Evolutionary conservation across 495 filamentous ascomycete genomes (phyloP).

Genomic region (Lasiosphaeris hirsuta): DNA sequence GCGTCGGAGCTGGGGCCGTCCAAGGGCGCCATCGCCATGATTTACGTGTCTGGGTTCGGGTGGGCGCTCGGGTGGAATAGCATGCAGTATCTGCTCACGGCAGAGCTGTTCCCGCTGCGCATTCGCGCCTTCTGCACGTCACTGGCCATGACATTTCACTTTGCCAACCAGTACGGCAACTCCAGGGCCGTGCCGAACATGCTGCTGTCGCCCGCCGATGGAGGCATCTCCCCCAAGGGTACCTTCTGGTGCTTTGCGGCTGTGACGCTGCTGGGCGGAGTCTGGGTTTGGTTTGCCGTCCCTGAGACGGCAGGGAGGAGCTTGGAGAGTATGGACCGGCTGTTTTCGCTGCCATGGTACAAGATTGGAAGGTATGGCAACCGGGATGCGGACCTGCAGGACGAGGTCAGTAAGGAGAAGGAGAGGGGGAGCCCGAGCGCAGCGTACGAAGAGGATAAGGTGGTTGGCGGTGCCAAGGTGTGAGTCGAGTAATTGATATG

Average conservation of each 20-base stretch:
- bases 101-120: constrained; percentile 68
- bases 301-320: constrained; percentile 65
- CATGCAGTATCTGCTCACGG: constrained; percentile 72
- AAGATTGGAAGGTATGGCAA: constrained; percentile 61
- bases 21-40: constrained; percentile 60
- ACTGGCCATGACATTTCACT: constrained; percentile 59
- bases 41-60: constrained; percentile 62
- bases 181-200: constrained; percentile 57
- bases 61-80: constrained; percentile 76
- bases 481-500: too few relatives aligned
- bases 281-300: constrained; percentile 60
- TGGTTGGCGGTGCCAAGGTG: too few relatives aligned
- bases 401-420: constrained; percentile 28
- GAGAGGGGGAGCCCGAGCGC: constrained; percentile 13
- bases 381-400: constrained; percentile 49
- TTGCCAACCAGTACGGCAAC: constrained; percentile 71
- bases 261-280: constrained; percentile 55
- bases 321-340: constrained; percentile 61
- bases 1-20: constrained; percentile 36
- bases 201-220: constrained; percentile 41
- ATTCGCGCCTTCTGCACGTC: constrained; percentile 50
- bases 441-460: too few relatives aligned
- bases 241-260: constrained; percentile 67
- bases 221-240: constrained; percentile 48
- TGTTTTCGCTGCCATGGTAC: constrained; percentile 67